Evolutionary conservation across 768 basidiomycete genomes (phyloP), one percentile per base, ranked within the genome.

Genomic region (Tylopilus sp.): DNA sequence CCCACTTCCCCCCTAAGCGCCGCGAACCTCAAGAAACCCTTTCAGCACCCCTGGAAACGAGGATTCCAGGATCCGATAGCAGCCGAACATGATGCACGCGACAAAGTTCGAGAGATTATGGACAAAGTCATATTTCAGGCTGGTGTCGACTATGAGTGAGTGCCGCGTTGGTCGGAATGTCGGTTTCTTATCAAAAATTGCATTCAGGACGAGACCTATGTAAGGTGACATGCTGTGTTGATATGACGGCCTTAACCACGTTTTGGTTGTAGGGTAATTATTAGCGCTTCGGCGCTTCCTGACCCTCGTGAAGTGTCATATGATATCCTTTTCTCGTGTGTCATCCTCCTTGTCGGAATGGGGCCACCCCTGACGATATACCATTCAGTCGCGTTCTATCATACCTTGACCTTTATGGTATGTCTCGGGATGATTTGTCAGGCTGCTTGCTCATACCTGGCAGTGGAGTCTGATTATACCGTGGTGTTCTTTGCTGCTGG

Each of bases 381-480:
- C 47, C 54, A 54, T 53, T 25, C 49, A 92, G 89, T 46, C 85
- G 83, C 49, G 87, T 92, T 45, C 75, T 93, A 22, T 80, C 82
- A 1, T 91, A 92, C 66, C 78, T 93, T 16, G 81, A 92, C 66
- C 77, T 92, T 14, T 92, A 90, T 68, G 88, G 89, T 89, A 60
- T 40, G 78, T 56, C 40, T 31, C 21, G 12, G 22, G 3, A n/a
- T 14, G 28, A 36, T 21, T 33, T 4, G 11, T 28, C n/a, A n/a
- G 4, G 21, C 14, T 14, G 6, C 24, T 19, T 22, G 19, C 50
- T 58, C 34, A 60, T 53, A 12, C 44, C n/a, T 40, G 31, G 19
- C 57, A 92, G 92, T 92, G 55, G 90, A 93, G 66, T 85, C 88
- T 26, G 92, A 94, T 71, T 94, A 94, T 61, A 87, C 88, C 3